Base-by-base conservation (phyloP, 2,329 filamentous ascomycete genomes). In the Thelonectria discophora region DNA sequence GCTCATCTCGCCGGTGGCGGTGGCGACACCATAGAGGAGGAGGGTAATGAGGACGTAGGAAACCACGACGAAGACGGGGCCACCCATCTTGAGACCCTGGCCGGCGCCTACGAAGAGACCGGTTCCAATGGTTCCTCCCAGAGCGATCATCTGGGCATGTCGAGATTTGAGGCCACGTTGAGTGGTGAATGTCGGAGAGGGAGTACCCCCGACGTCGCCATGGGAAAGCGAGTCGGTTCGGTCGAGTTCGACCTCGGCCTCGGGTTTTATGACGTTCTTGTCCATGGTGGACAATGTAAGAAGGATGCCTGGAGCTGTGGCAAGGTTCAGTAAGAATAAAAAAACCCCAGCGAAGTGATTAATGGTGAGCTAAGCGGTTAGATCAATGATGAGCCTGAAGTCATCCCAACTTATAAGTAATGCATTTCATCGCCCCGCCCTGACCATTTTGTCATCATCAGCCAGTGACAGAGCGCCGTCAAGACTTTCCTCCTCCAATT, bases 11-110 rank as follows among this genome's bases (percentile, higher is more conserved):
- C 73, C 73, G 48, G 77, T 73, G 42, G 73, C 75, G 18, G 78
- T 77, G 77, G 87, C 86, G 67, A 86, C 82, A 42, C 81, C 81
- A 74, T 81, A 86, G 37, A 88, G 81, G 50, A 87, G 80, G 6
- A 82, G 77, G 51, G 84, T 84, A 61, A 86, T 78, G 49, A 83
- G 78, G 27, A 78, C 70, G 64, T 83, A 84, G 10, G 79, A 79
- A 34, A 81, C 75, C 18, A 84, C 71, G 5, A 82, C 76, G 49
- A 76, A 77, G 10, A 80, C 80, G 50, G 73, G 73, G 0, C 74
- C 73, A 8, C 71, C 69, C 12, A 58, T 60, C 32, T 60, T 39
- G 10, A 62, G 37, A 8, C 32, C 37, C 10, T 60, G 42, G 27
- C 37, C 37, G 7, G 30, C 50, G 13, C 51, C 45, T 3, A 50